These are phyloP conservation scores for Barbatosphaeria neglecta DNA, from an alignment of 495 filamentous ascomycete genomes.

Conservation along the genomic window DNA sequence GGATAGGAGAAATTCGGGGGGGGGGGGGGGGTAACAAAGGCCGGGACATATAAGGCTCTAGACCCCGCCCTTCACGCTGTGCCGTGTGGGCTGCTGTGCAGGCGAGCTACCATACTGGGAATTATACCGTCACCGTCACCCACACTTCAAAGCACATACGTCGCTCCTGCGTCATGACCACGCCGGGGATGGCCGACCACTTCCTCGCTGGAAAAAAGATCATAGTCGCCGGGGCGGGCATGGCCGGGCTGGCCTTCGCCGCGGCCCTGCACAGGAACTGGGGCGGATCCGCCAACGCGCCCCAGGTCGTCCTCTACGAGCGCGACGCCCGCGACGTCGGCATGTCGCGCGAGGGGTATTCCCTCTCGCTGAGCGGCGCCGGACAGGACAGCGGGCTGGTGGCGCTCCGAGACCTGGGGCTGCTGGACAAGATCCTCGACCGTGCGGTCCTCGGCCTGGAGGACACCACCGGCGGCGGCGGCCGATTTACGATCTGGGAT, in stretches of 20 bases:
- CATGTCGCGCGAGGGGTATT: conserved; percentile 16
- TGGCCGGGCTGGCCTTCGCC: conserved; percentile 19
- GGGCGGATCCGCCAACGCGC: conserved; percentile 3
- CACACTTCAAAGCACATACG: no score
- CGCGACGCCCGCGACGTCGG: conserved; percentile 8
- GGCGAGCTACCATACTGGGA: no score
- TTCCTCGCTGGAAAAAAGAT: conserved; percentile 20
- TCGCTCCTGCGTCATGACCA: no score
- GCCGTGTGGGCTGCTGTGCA: no score
- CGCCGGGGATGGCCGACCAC: background rate
- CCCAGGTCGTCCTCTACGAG: conserved; percentile 17
- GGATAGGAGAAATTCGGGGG: no score
- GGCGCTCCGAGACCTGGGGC: conserved; percentile 14
- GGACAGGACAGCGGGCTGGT: conserved; percentile 11
- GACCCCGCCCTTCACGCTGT: no score
- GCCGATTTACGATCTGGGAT: background rate
- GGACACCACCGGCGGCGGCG: conserved; percentile 14
- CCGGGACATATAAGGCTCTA: no score
- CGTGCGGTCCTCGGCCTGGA: conserved; percentile 9
- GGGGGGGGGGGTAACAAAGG: no score
- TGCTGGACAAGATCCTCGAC: conserved; percentile 12
- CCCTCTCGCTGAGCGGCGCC: conserved; percentile 17
- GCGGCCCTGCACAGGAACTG: conserved; percentile 15
- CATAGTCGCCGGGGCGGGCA: conserved; percentile 19
- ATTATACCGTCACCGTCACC: no score